Evolutionary conservation across 345 rosid species (phyloP).

Genomic region (Limnanthes douglasii): DNA sequence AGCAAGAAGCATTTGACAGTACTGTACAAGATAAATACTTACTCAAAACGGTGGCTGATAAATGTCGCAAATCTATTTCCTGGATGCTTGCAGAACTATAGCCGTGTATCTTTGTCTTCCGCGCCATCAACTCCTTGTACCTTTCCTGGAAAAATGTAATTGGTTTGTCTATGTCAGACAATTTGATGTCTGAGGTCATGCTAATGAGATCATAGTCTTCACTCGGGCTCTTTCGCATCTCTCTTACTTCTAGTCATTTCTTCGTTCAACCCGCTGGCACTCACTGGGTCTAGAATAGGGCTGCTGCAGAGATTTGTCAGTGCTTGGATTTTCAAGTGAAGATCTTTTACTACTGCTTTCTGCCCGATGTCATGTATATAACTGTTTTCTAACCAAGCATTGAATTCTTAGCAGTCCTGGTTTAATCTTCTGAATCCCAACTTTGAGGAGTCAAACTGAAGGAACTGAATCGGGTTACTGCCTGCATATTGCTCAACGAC

Average conservation of each 20-base stretch:
- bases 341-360: conserved; percentile 12
- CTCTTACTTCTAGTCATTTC: conserved; percentile 32
- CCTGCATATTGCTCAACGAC: conserved; percentile 23
- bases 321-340: conserved; percentile 12
- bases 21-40: no score
- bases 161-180: conserved; percentile 25
- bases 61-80: conserved; percentile 14
- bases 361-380: conserved; percentile 17
- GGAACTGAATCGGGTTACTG: conserved; percentile 20
- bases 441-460: conserved; percentile 30
- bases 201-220: conserved; percentile 25
- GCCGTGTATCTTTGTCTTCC: conserved; percentile 40
- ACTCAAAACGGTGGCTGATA: no score
- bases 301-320: conserved; percentile 17
- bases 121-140: conserved; percentile 31
- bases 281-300: conserved; percentile 15
- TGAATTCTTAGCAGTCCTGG: no score
- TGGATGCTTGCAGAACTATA: conserved; percentile 22
- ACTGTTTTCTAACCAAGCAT: conserved; percentile 23
- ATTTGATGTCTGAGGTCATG: conserved; percentile 31
- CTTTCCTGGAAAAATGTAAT: conserved; percentile 30
- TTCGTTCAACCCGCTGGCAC: conserved; percentile 26
- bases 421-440: conserved; percentile 44
- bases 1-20: no score
- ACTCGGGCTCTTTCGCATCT: conserved; percentile 24